These are phyloP conservation scores for Globomyces pollinis-pini DNA, from an alignment of 192 early-diverging fungal species.

Conservation along the genomic window DNA sequence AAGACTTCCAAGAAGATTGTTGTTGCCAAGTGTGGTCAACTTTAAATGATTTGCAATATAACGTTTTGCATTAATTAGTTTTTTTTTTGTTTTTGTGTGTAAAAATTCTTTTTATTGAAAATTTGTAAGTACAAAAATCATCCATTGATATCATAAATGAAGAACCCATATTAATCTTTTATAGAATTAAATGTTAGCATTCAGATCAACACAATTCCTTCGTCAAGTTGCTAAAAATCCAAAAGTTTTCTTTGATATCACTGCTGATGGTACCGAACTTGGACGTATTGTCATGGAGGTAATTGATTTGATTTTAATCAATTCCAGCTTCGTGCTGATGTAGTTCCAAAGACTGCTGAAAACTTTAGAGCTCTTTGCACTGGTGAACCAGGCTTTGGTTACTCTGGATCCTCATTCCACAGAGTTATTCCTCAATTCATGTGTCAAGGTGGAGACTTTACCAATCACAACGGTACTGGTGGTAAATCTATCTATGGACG, in stretches of 20 bases:
- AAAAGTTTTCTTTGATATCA: conserved; percentile 10
- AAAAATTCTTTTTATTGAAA: neutral
- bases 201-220: neutral
- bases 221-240: no score
- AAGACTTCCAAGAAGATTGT: conserved; percentile 58
- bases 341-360: conserved; percentile 66
- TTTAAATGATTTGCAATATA: conserved; percentile 2
- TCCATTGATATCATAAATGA: neutral
- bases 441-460: conserved; percentile 82
- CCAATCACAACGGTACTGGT: conserved; percentile 77
- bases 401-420: conserved; percentile 70
- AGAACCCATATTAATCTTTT: neutral
- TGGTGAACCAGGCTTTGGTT: conserved; percentile 85
- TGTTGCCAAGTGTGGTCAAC: conserved; percentile 60
- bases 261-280: conserved; percentile 38
- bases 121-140: neutral
- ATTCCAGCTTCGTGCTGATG: conserved; percentile 29
- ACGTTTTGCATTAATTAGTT: neutral
- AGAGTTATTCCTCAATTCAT: conserved; percentile 67
- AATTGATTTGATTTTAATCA: neutral
- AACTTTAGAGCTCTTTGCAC: conserved; percentile 99
- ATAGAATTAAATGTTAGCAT: conserved; percentile 1
- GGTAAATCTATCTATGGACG: conserved; percentile 73
- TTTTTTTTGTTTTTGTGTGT: neutral
- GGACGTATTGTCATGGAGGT: conserved; percentile 55